Evolutionary conservation across 768 basidiomycete species (phyloP), one percentile per base, ranked within the genome.

Genomic region (Hortiboletus flavorubellus): DNA sequence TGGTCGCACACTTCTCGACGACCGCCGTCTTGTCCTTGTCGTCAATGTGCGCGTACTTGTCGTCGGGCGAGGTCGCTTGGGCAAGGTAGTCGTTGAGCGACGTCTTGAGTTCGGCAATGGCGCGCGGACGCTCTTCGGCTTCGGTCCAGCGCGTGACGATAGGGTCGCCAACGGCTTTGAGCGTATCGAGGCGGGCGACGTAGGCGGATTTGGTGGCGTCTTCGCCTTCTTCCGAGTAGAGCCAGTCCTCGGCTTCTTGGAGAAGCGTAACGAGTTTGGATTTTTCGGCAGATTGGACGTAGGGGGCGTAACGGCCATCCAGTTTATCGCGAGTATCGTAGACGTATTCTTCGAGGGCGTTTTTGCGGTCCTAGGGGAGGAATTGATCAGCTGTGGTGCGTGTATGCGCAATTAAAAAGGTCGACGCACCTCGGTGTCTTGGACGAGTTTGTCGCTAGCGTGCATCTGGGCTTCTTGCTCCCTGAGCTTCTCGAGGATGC

Each of bases 281-380:
- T 76, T 94, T 95, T 75, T 98, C 96, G 12, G 76, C 70, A 0
- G 84, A 46, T 66, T 87, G 80, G 49, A 89, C 89, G 72, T 78
- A 98, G 12, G 82, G 46, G 16, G 86, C 85, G 66, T 91, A 97
- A 48, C 89, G 84, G 45, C 88, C 91, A 37, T 98, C 95, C 56
- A 99, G 82, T 77, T 97, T 96, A 73, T 83, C 78, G 38, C 94
- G 90, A 66, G 81, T 93, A 72, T 98, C 96, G 75, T 98, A 98
- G 54, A 98, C 89, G 77, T 96, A 98, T 75, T 98, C 97, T 76
- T 99, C 96, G 14, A 99, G 85, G 5, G 95, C 94, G 69, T 99
- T 99, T 78, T 98, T 99, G 73, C 91, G 86, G 73, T 98, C 91
- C 93, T 96, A 15, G 33, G 4, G 11, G 9, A 4, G 3, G 14